Evolutionary conservation across 805 yeast species (phyloP).

Genomic region (Debaryomyces castellii): DNA sequence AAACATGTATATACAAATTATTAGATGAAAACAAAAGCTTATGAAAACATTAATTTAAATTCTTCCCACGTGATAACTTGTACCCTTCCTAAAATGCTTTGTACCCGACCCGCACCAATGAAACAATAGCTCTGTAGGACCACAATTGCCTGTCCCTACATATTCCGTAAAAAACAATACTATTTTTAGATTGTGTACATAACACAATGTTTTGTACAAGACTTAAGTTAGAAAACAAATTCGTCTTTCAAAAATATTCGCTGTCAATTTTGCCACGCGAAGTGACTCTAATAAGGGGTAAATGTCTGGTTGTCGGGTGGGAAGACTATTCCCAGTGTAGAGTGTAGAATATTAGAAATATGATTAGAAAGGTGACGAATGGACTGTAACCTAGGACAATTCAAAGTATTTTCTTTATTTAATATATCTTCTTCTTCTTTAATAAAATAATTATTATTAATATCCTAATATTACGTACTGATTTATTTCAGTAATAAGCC

Average conservation of each 20-base stretch:
- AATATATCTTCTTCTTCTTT: too few relatives aligned
- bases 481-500: too few relatives aligned
- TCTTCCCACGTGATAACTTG: neutral
- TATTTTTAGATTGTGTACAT: neutral
- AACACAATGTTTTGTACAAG: neutral
- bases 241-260: neutral
- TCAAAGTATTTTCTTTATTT: too few relatives aligned
- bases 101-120: neutral
- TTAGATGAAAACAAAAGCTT: neutral
- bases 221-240: neutral
- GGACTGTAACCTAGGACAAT: too few relatives aligned
- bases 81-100: neutral
- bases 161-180: neutral
- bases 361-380: too few relatives aligned
- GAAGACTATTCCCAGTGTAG: too few relatives aligned
- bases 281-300: too few relatives aligned
- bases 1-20: neutral
- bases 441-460: too few relatives aligned
- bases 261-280: neutral
- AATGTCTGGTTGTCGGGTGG: too few relatives aligned
- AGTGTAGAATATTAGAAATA: too few relatives aligned
- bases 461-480: too few relatives aligned
- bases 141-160: neutral
- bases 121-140: neutral
- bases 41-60: too few relatives aligned